Percentiles rank a stretch among this genome's conserved stretches.
Evolutionary conservation across 345 rosid genomes (phyloP).

Genomic region (Cardamine chenopodiifolia): DNA sequence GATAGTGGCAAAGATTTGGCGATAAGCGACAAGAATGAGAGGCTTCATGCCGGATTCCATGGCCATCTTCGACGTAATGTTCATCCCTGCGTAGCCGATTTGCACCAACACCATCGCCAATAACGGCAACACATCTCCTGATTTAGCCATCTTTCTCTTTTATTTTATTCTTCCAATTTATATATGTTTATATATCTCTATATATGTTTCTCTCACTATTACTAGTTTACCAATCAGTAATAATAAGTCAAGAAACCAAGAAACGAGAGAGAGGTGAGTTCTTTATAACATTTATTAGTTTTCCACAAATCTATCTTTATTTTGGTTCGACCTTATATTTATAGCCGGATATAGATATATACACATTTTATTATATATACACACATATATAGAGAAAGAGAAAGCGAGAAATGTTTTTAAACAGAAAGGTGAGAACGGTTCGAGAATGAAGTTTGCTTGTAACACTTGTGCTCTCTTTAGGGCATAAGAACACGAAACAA

Average conservation of each 20-base stretch:
- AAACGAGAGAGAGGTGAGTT: conserved; percentile 11
- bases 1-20: conserved; percentile 78
- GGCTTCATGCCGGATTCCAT: conserved; percentile 89
- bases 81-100: conserved; percentile 85
- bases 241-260: conserved; percentile 30
- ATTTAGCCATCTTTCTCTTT: conserved; percentile 38
- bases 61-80: conserved; percentile 81
- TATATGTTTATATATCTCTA: not conserved
- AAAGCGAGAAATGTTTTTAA: conserved; percentile 27
- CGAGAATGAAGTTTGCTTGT: conserved; percentile 46
- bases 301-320: conserved; percentile 25
- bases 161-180: conserved; percentile 8
- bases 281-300: conserved; percentile 22
- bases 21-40: conserved; percentile 72
- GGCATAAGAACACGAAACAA: conserved; percentile 46
- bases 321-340: conserved; percentile 26
- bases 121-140: conserved; percentile 58
- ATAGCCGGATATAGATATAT: conserved; percentile 16
- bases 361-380: not conserved
- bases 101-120: conserved; percentile 80
- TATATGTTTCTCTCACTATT: not conserved
- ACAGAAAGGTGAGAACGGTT: conserved; percentile 57
- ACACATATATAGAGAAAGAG: not conserved
- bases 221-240: conserved; percentile 13
- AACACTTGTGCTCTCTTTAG: conserved; percentile 43